These are phyloP conservation scores for Candida broadrunensis DNA, from an alignment of 805 yeast genomes.

Conservation along the genomic window DNA sequence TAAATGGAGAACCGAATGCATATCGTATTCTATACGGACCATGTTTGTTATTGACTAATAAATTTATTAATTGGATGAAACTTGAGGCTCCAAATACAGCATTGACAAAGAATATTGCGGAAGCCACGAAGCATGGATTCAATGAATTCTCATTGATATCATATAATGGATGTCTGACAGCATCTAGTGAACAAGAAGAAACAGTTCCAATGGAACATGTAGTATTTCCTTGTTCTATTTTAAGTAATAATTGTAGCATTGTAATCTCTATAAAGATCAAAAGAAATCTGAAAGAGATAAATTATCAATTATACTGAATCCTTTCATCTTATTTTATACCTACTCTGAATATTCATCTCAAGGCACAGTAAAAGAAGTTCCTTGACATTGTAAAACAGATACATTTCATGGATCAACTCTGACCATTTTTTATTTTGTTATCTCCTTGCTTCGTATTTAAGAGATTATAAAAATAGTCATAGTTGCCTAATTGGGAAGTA, in stretches of 20 bases:
- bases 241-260: too few species aligned
- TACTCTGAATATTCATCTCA: too few species aligned
- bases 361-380: too few species aligned
- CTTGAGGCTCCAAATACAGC: conserved; percentile 5
- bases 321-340: too few species aligned
- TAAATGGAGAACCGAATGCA: conserved; percentile 2
- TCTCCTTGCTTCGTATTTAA: too few species aligned
- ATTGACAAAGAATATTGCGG: conserved; percentile 1
- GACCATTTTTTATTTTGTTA: too few species aligned
- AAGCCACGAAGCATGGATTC: conserved; percentile 24
- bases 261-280: background rate
- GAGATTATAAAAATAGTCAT: too few species aligned
- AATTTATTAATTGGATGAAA: conserved; percentile 6
- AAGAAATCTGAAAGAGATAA: background rate
- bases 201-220: too few species aligned
- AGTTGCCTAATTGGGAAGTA: background rate
- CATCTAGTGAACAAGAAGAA: background rate
- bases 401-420: too few species aligned
- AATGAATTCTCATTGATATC: conserved; percentile 12
- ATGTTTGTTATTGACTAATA: conserved; percentile 8
- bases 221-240: too few species aligned
- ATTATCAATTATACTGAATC: too few species aligned
- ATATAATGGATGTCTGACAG: background rate
- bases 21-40: conserved; percentile 3
- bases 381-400: too few species aligned